Conservation (phyloP, 371 early-diverging fungal genomes). For the Mucor racemosus region DNA sequence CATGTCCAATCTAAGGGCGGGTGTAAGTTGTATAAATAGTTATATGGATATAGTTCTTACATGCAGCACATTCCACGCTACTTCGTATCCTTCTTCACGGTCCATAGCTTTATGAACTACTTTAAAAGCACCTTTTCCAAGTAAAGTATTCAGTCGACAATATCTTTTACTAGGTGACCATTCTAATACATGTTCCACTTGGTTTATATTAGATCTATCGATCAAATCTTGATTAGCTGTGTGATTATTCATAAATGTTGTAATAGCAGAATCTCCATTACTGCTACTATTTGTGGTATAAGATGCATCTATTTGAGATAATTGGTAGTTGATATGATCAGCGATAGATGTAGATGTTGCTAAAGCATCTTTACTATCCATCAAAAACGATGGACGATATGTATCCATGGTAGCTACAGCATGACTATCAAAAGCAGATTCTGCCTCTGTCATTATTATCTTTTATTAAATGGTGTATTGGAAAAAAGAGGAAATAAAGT, state of each 20-base stretch:
- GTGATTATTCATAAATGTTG: conserved; percentile 10
- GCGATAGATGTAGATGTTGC: conserved; percentile 13
- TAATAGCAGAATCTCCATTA: background rate
- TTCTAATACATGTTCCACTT: conserved; percentile 70
- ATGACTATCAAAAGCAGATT: conserved; percentile 22
- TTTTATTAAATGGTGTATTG: background rate
- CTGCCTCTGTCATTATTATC: conserved; percentile 22
- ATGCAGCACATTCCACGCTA: conserved; percentile 87
- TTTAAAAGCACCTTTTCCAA: conserved; percentile 86
- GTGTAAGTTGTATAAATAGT: conserved; percentile 27
- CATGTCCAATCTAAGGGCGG: conserved; percentile 51
- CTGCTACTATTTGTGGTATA: background rate
- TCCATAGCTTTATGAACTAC: conserved; percentile 91
- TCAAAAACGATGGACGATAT: conserved; percentile 14
- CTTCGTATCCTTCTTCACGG: conserved; percentile 89
- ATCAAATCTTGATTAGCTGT: conserved; percentile 33
- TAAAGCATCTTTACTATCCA: conserved; percentile 16
- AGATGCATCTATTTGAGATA: conserved; percentile 21
- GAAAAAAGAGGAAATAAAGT: background rate
- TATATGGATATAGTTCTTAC: conserved; percentile 49
- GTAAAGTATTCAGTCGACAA: conserved; percentile 59
- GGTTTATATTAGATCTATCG: conserved; percentile 45
- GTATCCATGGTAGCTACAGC: conserved; percentile 14
- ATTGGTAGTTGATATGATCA: conserved; percentile 27
- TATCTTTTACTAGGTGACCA: conserved; percentile 71